Percentiles rank a stretch among this genome's conserved stretches.
phyloP scores from a whole-genome alignment of 1,139 yeast genomes.

The Meyerozyma smithsonii region DNA sequence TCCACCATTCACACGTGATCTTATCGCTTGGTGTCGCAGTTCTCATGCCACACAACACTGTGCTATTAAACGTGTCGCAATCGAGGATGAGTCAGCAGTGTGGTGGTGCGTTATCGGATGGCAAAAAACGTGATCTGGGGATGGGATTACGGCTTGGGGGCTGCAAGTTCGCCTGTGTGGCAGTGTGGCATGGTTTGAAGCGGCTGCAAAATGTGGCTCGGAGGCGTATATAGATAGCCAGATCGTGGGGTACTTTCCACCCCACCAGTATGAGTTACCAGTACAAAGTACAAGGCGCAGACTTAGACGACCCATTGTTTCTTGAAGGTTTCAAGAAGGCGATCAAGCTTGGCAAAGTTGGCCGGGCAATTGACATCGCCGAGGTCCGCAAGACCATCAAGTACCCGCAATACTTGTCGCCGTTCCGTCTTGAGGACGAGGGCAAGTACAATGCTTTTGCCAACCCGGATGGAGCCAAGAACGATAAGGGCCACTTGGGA shows the following conservation, averaged over 20 bases:
- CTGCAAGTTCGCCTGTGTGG: too few species aligned
- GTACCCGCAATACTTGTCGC: conserved; percentile 20
- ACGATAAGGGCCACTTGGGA: conserved; percentile 26
- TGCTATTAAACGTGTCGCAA: too few species aligned
- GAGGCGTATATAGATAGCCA: too few species aligned
- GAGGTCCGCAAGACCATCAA: conserved; percentile 14
- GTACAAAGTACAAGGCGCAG: neutral
- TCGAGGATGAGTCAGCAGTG: too few species aligned
- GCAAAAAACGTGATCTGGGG: too few species aligned
- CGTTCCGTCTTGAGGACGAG: conserved; percentile 15
- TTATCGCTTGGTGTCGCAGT: too few species aligned
- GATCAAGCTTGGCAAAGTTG: neutral
- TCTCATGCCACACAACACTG: too few species aligned
- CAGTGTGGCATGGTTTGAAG: too few species aligned
- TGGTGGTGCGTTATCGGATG: too few species aligned
- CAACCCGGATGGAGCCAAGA: conserved; percentile 18
- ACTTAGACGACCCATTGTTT: neutral
- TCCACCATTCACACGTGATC: too few species aligned
- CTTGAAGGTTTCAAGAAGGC: neutral
- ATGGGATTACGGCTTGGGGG: too few species aligned
- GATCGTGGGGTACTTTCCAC: neutral
- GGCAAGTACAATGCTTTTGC: conserved; percentile 17
- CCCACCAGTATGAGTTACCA: neutral
- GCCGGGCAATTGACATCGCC: conserved; percentile 6
- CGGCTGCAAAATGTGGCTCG: conserved; percentile 1